Conservation (phyloP, 163 green algal species). For the Smithsoniella earleae region DNA sequence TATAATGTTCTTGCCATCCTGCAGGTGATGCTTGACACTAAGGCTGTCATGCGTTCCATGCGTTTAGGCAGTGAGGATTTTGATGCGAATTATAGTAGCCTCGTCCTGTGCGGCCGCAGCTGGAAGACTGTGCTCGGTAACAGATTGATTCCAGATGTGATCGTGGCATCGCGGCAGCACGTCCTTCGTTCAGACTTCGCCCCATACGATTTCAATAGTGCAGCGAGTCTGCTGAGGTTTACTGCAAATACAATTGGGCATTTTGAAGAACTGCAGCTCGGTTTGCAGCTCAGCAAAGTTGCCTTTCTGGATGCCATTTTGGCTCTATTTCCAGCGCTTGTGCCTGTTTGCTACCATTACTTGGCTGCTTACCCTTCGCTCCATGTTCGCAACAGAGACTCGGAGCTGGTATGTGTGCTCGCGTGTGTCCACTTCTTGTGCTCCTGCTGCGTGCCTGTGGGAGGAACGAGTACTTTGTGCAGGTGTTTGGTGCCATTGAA, state of each 20-base stretch:
- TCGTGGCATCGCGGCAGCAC: conserved; percentile 27
- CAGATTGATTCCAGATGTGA: conserved; percentile 24
- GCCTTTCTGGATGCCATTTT: conserved; percentile 26
- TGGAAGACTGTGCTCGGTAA: conserved; percentile 21
- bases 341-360: conserved; percentile 26
- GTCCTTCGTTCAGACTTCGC: conserved; percentile 27
- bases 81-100: conserved; percentile 11
- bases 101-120: conserved; percentile 19
- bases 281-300: conserved; percentile 24
- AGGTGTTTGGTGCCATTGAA: conserved; percentile 29
- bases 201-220: conserved; percentile 18
- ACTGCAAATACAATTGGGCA: conserved; percentile 29
- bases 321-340: conserved; percentile 18
- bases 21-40: conserved; percentile 30
- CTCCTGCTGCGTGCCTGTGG: background rate
- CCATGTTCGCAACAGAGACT: conserved; percentile 24
- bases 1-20: too few species aligned
- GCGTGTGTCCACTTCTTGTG: background rate
- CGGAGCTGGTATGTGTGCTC: conserved; percentile 9
- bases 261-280: conserved; percentile 30
- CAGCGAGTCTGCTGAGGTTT: conserved; percentile 25
- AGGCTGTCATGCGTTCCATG: conserved; percentile 30
- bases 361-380: conserved; percentile 25
- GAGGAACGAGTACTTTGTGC: background rate
- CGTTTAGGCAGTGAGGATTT: conserved; percentile 21